Percentiles rank a stretch among this genome's conserved stretches.
Conservation (phyloP, 139 green algal genomes). For the Gonium pectorale region DNA sequence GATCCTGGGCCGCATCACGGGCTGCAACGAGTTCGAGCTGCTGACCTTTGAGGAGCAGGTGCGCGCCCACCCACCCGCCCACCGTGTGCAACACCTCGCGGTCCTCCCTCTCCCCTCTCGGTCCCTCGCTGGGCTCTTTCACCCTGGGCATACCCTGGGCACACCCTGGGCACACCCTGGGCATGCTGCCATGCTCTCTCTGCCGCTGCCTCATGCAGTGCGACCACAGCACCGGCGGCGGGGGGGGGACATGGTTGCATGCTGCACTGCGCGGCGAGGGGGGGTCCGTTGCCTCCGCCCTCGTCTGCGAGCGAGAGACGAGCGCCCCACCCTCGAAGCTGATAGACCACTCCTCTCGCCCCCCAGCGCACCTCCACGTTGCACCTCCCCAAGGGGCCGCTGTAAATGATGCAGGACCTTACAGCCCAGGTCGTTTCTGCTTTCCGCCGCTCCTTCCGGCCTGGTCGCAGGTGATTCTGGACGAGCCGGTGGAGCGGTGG, state of each 20-base stretch:
- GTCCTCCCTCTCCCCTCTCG: neutral
- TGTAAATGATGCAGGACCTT: too few relatives aligned
- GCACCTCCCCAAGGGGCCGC: neutral
- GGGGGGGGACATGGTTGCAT: too few relatives aligned
- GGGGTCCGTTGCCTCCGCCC: too few relatives aligned
- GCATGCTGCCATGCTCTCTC: too few relatives aligned
- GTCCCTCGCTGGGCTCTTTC: neutral
- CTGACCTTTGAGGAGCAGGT: conserved; percentile 80
- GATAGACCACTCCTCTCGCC: neutral
- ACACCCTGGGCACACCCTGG: too few relatives aligned
- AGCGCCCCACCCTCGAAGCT: too few relatives aligned
- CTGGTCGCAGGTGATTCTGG: conserved; percentile 83
- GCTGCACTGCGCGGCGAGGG: too few relatives aligned
- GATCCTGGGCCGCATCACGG: conserved; percentile 85
- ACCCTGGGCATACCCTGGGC: neutral
- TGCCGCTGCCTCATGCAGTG: too few relatives aligned
- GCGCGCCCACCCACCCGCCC: neutral
- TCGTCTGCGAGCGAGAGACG: too few relatives aligned
- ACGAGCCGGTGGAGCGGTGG: conserved; percentile 90
- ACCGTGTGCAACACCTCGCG: neutral
- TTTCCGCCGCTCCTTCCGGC: too few relatives aligned
- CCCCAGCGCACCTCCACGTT: neutral
- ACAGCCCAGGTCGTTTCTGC: too few relatives aligned
- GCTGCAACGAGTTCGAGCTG: conserved; percentile 92
- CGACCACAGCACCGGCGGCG: too few relatives aligned